Evolutionary conservation across 345 rosid species (phyloP).

Genomic region (Conringia planisiliqua): DNA sequence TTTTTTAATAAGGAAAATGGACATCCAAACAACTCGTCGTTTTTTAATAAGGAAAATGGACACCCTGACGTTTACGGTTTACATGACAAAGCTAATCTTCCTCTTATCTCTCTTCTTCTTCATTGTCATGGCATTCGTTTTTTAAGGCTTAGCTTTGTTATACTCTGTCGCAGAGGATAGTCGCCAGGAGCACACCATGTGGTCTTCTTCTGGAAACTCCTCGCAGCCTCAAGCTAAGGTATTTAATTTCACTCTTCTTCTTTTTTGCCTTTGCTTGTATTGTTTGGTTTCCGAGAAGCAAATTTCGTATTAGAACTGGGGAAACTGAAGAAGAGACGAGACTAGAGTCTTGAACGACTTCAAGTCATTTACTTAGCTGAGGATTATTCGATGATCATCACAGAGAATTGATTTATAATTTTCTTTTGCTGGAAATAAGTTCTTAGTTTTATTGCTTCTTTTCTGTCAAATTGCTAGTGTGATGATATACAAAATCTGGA

Average conservation of each 20-base stretch:
- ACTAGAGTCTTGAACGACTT: not conserved
- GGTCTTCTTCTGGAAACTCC: slow-evolving; percentile 31
- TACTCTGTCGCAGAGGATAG: slow-evolving; percentile 1
- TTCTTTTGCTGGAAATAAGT: not conserved
- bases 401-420: not conserved
- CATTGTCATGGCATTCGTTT: not conserved
- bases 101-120: slow-evolving; percentile 15
- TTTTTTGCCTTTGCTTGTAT: not conserved
- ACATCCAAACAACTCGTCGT: slow-evolving; percentile 23
- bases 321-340: not conserved
- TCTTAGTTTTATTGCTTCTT: not conserved
- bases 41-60: not conserved
- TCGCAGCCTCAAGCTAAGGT: slow-evolving; percentile 33
- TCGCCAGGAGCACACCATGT: slow-evolving; percentile 17
- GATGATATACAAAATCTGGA: not conserved
- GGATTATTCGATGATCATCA: not conserved
- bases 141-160: not conserved
- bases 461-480: not conserved
- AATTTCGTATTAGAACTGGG: not conserved
- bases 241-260: not conserved
- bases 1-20: not conserved
- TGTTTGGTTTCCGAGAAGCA: not conserved
- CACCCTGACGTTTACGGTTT: slow-evolving; percentile 6
- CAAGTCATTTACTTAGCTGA: not conserved
- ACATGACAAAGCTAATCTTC: not conserved